Percentiles rank a stretch among this genome's conserved stretches.
phyloP scores from a whole-genome alignment of 2,329 filamentous ascomycete species.

The Echinosphaeria canescens region DNA sequence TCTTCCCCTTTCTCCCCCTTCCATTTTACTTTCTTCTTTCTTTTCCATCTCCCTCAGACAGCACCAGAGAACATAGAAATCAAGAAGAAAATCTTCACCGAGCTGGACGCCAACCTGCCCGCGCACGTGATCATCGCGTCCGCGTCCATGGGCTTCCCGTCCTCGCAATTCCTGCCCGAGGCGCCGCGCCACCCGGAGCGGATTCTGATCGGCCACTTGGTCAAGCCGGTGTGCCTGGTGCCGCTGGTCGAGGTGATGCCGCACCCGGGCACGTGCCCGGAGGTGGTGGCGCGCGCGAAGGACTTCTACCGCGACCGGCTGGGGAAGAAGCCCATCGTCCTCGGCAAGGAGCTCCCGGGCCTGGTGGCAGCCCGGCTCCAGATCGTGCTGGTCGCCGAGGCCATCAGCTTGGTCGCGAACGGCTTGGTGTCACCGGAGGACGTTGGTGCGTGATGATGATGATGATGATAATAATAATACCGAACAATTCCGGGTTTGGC shows the following conservation, averaged over 20 bases:
- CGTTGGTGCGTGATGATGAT: constrained; percentile 4
- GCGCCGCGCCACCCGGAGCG: constrained; percentile 10
- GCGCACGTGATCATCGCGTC: constrained; percentile 15
- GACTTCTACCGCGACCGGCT: constrained; percentile 15
- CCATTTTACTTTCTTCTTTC: no score
- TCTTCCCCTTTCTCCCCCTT: no score
- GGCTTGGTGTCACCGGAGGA: constrained; percentile 11
- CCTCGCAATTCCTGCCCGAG: constrained; percentile 9
- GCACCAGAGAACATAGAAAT: constrained; percentile 16
- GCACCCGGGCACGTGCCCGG: constrained; percentile 9
- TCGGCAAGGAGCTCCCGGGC: constrained; percentile 17
- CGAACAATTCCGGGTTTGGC: not conserved
- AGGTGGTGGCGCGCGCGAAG: constrained; percentile 9
- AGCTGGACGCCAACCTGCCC: constrained; percentile 10
- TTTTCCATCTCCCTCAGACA: constrained; percentile 9
- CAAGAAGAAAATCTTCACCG: constrained; percentile 14
- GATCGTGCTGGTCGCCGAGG: constrained; percentile 13
- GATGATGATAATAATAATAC: not conserved
- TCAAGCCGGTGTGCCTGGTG: constrained; percentile 24
- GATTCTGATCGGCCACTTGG: constrained; percentile 21
- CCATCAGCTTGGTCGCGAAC: constrained; percentile 11
- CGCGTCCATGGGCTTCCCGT: constrained; percentile 15
- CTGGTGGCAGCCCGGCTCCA: constrained; percentile 22
- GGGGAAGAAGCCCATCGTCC: constrained; percentile 16
- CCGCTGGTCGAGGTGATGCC: constrained; percentile 22